These are phyloP conservation scores for Lonicera japonica DNA, from an alignment of 129 eudicot species.

Conservation along the genomic window DNA sequence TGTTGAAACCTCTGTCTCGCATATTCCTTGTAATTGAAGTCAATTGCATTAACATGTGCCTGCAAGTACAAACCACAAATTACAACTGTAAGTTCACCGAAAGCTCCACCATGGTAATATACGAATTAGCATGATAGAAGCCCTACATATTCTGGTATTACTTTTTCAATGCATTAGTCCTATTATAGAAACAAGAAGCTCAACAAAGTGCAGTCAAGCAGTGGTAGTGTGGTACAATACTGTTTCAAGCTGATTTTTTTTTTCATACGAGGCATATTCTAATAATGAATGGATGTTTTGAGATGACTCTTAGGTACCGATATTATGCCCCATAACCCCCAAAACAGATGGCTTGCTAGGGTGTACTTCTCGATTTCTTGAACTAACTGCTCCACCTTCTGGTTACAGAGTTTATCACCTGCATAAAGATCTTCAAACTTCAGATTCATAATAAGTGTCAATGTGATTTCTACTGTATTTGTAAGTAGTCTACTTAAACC, in stretches of 20 bases:
- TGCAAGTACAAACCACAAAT: slow-evolving; percentile 11
- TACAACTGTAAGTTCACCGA: neutral
- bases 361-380: slow-evolving; percentile 70
- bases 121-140: neutral
- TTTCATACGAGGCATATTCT: neutral
- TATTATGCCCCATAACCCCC: slow-evolving; percentile 99
- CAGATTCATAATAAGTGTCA: neutral
- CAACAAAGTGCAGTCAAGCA: neutral
- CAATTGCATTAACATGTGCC: slow-evolving; percentile 91
- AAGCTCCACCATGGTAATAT: neutral
- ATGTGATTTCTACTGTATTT: neutral
- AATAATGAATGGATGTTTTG: neutral
- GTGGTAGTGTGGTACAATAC: no score
- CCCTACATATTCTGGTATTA: neutral
- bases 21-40: slow-evolving; percentile 83
- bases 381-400: slow-evolving; percentile 45
- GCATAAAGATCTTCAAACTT: slow-evolving; percentile 21
- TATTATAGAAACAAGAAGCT: neutral
- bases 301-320: slow-evolving; percentile 52
- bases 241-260: neutral
- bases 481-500: no score
- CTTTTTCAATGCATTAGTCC: neutral
- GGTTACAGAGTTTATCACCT: slow-evolving; percentile 49
- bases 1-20: slow-evolving; percentile 87
- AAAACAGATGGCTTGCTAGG: slow-evolving; percentile 79